A percentile compares a stretch with the other conserved stretches of the same genome.
Evolutionary conservation across 2,329 filamentous ascomycete genomes (phyloP).

Genomic region (Sporothrix humicola): DNA sequence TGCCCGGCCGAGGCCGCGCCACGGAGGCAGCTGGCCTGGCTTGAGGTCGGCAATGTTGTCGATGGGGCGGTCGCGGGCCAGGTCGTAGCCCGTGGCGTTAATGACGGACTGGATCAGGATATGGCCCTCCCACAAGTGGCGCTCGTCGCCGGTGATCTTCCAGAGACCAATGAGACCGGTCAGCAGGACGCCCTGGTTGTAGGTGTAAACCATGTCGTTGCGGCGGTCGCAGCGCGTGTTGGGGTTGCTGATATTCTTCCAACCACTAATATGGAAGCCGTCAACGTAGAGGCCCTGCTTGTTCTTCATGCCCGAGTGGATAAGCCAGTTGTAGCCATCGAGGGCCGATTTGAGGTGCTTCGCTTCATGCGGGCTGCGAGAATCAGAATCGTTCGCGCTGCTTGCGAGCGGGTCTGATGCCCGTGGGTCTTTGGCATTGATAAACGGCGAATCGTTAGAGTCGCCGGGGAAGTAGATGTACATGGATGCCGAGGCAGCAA

Average conservation of each 20-base stretch:
- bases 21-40: slow-evolving; percentile 55
- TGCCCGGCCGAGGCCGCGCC: slow-evolving; percentile 76
- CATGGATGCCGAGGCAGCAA: slow-evolving; percentile 85
- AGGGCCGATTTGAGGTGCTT: slow-evolving; percentile 75
- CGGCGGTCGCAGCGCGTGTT: slow-evolving; percentile 78
- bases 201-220: slow-evolving; percentile 91
- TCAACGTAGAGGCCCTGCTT: slow-evolving; percentile 76
- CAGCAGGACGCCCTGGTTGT: slow-evolving; percentile 91
- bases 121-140: slow-evolving; percentile 80
- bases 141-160: slow-evolving; percentile 72
- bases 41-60: slow-evolving; percentile 48
- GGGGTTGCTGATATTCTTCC: slow-evolving; percentile 61
- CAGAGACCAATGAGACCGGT: slow-evolving; percentile 82
- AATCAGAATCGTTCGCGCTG: slow-evolving; percentile 20
- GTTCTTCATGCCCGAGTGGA: slow-evolving; percentile 80
- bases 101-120: slow-evolving; percentile 76
- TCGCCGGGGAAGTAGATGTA: slow-evolving; percentile 89
- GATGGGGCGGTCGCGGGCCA: slow-evolving; percentile 50
- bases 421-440: slow-evolving; percentile 39
- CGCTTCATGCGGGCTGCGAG: slow-evolving; percentile 54
- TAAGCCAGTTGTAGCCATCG: slow-evolving; percentile 81
- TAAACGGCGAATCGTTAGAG: slow-evolving; percentile 71
- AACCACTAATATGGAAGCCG: slow-evolving; percentile 82
- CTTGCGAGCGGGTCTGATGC: slow-evolving; percentile 26
- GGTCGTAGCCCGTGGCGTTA: slow-evolving; percentile 75